Conservation (phyloP, 1,284 basidiomycete species). For the Tilletia caries region DNA sequence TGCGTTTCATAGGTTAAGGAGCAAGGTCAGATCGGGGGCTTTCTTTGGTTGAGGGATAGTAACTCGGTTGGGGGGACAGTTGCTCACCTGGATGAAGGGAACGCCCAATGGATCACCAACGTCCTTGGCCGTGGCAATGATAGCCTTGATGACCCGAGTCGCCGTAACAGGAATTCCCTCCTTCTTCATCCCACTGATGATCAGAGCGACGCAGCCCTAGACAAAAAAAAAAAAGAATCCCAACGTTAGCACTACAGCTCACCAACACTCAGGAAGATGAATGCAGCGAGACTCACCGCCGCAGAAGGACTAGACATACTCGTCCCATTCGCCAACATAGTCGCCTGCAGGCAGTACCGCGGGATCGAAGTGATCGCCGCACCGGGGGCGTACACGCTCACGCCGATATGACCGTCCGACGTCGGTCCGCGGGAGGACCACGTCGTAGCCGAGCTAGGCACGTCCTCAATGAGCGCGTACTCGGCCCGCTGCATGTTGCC, state of each 20-base stretch:
- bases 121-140: conserved; percentile 50
- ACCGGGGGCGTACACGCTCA: conserved; percentile 53
- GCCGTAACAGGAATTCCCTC: conserved; percentile 50
- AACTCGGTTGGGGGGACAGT: too few relatives aligned
- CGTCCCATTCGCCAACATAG: conserved; percentile 54
- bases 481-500: conserved; percentile 54
- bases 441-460: conserved; percentile 50
- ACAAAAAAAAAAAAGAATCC: too few relatives aligned
- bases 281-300: too few relatives aligned
- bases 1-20: not conserved
- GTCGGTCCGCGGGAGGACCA: conserved; percentile 54
- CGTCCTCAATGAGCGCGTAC: conserved; percentile 53
- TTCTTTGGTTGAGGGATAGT: too few relatives aligned
- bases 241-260: too few relatives aligned
- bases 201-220: conserved; percentile 50
- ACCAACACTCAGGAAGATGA: too few relatives aligned
- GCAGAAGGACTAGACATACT: conserved; percentile 54
- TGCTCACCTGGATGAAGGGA: conserved; percentile 48
- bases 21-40: not conserved
- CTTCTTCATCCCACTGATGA: conserved; percentile 51
- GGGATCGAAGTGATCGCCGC: conserved; percentile 54
- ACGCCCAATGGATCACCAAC: conserved; percentile 52
- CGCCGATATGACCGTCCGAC: conserved; percentile 48
- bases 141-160: conserved; percentile 50
- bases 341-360: conserved; percentile 51